A percentile compares a stretch with the other conserved stretches of the same genome.
These are phyloP conservation scores for Orbilia quercus DNA, from an alignment of 2,329 filamentous ascomycete species.

Conservation along the genomic window DNA sequence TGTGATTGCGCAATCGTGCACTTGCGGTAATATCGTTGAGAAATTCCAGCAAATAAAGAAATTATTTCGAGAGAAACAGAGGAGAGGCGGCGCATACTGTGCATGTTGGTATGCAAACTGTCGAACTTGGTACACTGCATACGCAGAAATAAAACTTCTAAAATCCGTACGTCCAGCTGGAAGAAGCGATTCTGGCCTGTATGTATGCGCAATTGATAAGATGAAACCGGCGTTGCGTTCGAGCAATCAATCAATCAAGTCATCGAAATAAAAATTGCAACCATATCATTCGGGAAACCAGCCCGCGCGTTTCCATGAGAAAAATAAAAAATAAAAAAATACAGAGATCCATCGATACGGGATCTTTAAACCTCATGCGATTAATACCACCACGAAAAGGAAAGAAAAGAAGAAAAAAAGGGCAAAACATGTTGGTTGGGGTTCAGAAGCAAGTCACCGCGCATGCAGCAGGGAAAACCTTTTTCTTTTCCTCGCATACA, in stretches of 20 bases:
- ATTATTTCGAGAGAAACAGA: too few species aligned
- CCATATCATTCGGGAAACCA: slow-evolving; percentile 51
- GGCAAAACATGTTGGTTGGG: slow-evolving; percentile 43
- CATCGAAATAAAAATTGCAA: too few species aligned
- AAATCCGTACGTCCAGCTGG: too few species aligned
- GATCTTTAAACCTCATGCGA: slow-evolving; percentile 35
- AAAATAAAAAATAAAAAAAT: slow-evolving; percentile 11
- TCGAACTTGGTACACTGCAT: too few species aligned
- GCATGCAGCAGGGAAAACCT: slow-evolving; percentile 52
- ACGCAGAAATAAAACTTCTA: too few species aligned
- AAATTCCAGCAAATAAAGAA: not conserved
- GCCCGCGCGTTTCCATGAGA: slow-evolving; percentile 28
- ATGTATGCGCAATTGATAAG: too few species aligned
- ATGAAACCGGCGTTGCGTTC: slow-evolving; percentile 30
- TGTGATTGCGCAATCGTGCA: slow-evolving; percentile 9
- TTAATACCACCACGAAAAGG: not conserved
- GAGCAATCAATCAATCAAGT: slow-evolving; percentile 38
- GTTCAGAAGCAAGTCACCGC: slow-evolving; percentile 55
- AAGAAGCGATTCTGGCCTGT: too few species aligned
- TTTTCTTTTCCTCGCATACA: too few species aligned
- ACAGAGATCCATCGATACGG: slow-evolving; percentile 44
- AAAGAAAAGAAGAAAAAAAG: too few species aligned
- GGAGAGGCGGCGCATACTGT: too few species aligned
- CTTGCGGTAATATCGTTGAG: slow-evolving; percentile 6
- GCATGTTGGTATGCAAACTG: too few species aligned